These are phyloP conservation scores for Waltergamsia citrina DNA, from an alignment of 2,329 filamentous ascomycete genomes.

Conservation along the genomic window DNA sequence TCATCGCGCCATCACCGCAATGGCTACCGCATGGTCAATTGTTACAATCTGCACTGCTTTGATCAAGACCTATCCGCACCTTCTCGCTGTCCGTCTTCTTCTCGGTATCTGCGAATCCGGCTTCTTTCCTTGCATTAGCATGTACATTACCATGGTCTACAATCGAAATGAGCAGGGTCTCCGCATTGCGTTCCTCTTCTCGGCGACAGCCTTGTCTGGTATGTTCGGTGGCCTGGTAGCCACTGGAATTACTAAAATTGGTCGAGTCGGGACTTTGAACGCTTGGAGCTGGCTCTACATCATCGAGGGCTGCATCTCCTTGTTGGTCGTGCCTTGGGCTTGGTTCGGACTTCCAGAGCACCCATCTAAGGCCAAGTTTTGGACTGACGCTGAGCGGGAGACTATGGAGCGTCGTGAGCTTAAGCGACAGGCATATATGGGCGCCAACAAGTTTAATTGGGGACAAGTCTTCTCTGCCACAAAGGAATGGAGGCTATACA, in stretches of 20 bases:
- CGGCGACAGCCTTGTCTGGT: conserved; percentile 50
- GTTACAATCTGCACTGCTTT: conserved; percentile 8
- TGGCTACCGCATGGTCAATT: conserved; percentile 5
- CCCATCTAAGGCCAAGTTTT: conserved; percentile 38
- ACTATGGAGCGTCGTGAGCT: conserved; percentile 40
- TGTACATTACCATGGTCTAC: conserved; percentile 18
- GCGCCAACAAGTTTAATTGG: too few relatives aligned
- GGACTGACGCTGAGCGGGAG: conserved; percentile 21
- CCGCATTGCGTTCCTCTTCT: conserved; percentile 54
- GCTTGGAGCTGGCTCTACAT: conserved; percentile 62
- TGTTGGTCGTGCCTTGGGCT: conserved; percentile 33
- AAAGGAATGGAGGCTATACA: too few relatives aligned
- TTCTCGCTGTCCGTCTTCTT: conserved; percentile 4
- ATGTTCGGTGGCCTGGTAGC: conserved; percentile 57
- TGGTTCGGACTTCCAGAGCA: conserved; percentile 46
- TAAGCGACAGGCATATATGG: conserved; percentile 32
- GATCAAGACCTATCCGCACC: conserved; percentile 2
- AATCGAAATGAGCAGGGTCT: conserved; percentile 4
- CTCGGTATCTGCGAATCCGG: conserved; percentile 7
- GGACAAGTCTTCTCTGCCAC: too few relatives aligned
- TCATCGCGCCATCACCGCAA: conserved; percentile 4
- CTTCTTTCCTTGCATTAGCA: conserved; percentile 34
- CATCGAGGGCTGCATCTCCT: conserved; percentile 45
- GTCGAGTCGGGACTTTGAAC: conserved; percentile 42
- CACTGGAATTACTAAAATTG: conserved; percentile 54